Base-by-base conservation (phyloP, 306 rosid species). In the Quillaja saponaria region DNA sequence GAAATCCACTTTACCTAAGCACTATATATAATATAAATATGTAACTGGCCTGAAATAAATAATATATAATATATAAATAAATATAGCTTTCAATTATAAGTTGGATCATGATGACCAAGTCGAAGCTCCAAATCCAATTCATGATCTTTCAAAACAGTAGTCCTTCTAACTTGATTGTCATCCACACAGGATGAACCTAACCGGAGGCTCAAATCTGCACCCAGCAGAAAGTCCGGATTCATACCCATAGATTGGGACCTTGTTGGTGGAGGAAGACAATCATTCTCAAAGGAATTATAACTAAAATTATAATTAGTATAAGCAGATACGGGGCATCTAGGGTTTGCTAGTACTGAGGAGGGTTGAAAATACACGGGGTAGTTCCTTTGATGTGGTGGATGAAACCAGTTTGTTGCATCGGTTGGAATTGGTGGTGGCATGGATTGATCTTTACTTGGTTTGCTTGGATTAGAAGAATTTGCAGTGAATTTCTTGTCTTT, bases 81-180 rank as follows among this genome's bases (percentile, higher is more conserved):
- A 39, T 39, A 12, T 39, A 39, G 5, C 44, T 5, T 8, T 39
- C 13, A 46, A 28, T 34, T 20, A 13, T 63, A 55, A 15, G 28
- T 42, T 10, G 60, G 61, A 49, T 72, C 73, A 58, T 79, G 80
- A 10, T 37, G 1, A 34, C 88, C 88, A 13, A 83, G 71, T 19
- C 85, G 88, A 67, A 83, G 88, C 82, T 79, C 85, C 76, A 80
- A 76, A 67, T 83, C 88, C 20, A 83, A 55, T 20, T 80, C 85
- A 5, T 79, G 82, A 25, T 19, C 31, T 20, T 42, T 42, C 67
- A 49, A 44, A 38, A 62, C 64, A 3, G 66, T 58, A 37, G 10
- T 10, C 56, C 71, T 50, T 39, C 66, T 44, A 44, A 18, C 35
- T 6, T 48, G 71, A 34, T 38, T 54, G 14, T 74, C 84, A 4